Evolutionary conservation across 2,329 filamentous ascomycete genomes (phyloP), one percentile per base, ranked within the genome.

Genomic region (Ascochyta lentis): DNA sequence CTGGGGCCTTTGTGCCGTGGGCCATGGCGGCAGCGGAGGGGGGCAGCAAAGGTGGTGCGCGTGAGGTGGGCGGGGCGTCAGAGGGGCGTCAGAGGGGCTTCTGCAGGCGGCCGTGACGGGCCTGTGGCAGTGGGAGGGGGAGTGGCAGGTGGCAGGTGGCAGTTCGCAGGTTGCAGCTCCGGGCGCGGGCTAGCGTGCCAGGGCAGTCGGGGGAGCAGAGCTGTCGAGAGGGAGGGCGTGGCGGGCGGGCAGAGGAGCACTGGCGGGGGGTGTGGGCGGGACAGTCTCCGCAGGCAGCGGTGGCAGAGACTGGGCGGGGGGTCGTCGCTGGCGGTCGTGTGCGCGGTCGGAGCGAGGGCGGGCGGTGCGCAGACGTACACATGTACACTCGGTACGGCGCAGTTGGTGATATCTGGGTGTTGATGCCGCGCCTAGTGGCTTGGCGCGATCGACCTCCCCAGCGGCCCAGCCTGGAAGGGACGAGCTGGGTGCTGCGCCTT

Each of bases 231-330:
- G 27, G 45, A 40, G 64, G 39, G 56, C 52, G 56, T 57, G 60
- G 49, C 58, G 59, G 58, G 59, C 47, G 54, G 58, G 31, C 38
- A 22, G 38, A 63, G 56, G 19, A 19, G 63, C 58, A 59, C 60
- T 48, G 45, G 23, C 42, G 23, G 43, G 49, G 55, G 52, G 29
- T 51, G 42, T 12, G 19, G 12, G 52, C 27, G 41, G 40, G 34
- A 35, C 49, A 41, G 46, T 26, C 42, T 49, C 40, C 33, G 54
- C 55, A 12, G 23, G 43, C 42, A 33, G 51, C 39, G 26, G 56
- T 54, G 23, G 54, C 58, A 47, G 58, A 33, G 51, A 35, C 31
- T 37, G 44, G 16, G 34, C 40, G 43, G 47, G 39, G 23, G 22
- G 35, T 37, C 26, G 51, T 31, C 41, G 49, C 24, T n/a, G 33